Conservation (phyloP, 75 land plant species). For the Ceratopteris richardii region DNA sequence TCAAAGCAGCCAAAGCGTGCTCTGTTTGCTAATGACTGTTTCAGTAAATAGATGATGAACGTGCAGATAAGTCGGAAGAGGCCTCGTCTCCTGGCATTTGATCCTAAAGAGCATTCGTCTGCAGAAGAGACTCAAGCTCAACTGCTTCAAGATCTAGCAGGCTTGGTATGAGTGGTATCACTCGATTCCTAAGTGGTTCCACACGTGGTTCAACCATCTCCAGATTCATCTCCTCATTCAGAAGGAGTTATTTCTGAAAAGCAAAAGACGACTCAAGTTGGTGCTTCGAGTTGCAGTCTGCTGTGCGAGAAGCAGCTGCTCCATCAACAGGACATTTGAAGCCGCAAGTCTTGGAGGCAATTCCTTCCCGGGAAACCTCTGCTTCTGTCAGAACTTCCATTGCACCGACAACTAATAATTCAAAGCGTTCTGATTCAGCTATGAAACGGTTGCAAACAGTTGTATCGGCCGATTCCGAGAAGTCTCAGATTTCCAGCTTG, state of each 20-base stretch:
- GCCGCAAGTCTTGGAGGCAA: constrained; percentile 2
- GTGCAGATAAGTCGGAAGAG: too few species aligned
- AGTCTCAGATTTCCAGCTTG: background rate
- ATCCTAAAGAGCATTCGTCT: too few species aligned
- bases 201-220: background rate
- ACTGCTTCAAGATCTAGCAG: background rate
- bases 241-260: background rate
- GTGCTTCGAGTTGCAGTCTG: constrained; percentile 76
- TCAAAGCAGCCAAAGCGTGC: constrained; percentile 42
- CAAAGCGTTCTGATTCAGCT: constrained; percentile 2
- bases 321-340: constrained; percentile 26
- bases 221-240: background rate
- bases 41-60: too few species aligned
- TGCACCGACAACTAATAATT: background rate
- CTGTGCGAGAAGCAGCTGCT: constrained; percentile 88
- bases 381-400: background rate
- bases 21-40: constrained; percentile 77
- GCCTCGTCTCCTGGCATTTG: too few species aligned
- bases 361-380: constrained; percentile 19
- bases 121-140: too few species aligned
- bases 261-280: constrained; percentile 19
- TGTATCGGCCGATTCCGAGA: constrained; percentile 45
- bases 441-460: constrained; percentile 77
- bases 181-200: background rate
- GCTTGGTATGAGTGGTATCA: too few species aligned